Evolutionary conservation across 176 grass and related monocot genomes (phyloP), one percentile per base, ranked within the genome.

Genomic region (Carex parvula): DNA sequence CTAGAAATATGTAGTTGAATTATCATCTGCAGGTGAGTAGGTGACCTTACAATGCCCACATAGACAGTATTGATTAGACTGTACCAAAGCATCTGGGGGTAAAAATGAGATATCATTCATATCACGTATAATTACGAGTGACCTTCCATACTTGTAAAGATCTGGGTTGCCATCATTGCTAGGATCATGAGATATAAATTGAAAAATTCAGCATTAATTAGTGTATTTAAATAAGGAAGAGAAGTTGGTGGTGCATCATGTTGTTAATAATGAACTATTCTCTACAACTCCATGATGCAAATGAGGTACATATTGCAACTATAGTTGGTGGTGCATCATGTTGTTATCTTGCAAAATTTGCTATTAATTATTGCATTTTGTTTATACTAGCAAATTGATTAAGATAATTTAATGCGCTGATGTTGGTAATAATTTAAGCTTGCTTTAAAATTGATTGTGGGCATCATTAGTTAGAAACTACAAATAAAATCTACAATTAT

Each of bases 301-400:
- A 41, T 41, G 14, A 17, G 15, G 17, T 69, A 17, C 30, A 68
- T 69, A 5, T 14, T 41, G 6, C 66, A 69, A 41, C 33, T 41
- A n/a, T 6, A 18, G 3, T n/a, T n/a, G 4, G 32, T 69, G 35
- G 5, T n/a, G 66, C 35, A 70, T 17, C 6, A 3, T 37, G 16
- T 18, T 42, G 17, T 70, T 42, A 18, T 41, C 33, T 39, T 69
- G 14, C 7, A 37, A 8, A 69, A 69, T 15, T 37, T 7, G 3
- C 14, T 39, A 18, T 8, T 69, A 69, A 37, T 69, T 69, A 37
- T 69, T 32, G 10, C 5, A 18, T 42, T 42, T 6, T 20, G 17
- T 41, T 18, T 69, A 16, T 70, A 42, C 67, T n/a, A 70, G 67
- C 16, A 70, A 20, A 70, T 70, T 70, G 67, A 70, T 70, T n/a